Base-by-base conservation (phyloP, 306 rosid species). In the Cotoneaster glaucophyllus region DNA sequence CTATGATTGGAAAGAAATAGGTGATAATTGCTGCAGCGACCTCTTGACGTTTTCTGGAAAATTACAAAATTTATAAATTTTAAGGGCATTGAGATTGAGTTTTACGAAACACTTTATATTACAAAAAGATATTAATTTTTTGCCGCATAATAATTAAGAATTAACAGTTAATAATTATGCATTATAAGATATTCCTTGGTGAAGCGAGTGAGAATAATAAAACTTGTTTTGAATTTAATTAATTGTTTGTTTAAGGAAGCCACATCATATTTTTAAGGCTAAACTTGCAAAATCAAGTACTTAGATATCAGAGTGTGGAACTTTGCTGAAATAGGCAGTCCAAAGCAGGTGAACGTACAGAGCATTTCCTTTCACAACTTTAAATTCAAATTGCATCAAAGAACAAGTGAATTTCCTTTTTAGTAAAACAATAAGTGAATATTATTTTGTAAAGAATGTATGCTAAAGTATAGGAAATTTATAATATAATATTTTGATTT, bases 1-100 rank as follows among this genome's bases (percentile, higher is more conserved):
- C 32, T 44, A 74, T 74, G 59, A 74, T 74, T 74, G 77, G 59
- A 74, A 19, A 25, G 45, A 43, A 44, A 17, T 18, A 15, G 8
- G 21, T 50, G 54, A 50, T 50, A 50, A 50, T 50, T 50, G 21
- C 54, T 15, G 21, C 54, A 50, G 54, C 21, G 21, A 5, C 44
- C 44, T 50, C 54, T 17, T 17, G 54, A 50, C 54, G 8, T 50
- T 50, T 50, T 50, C 54, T 5, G 54, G 54, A 50, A 50, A 50
- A 50, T 50, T 50, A 50, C 54, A 18, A 50, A 50, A 50, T 50
- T 19, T 1, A 2, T 17, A 50, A 15, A 50, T 50, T 15, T 50
- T 15, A 15, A 50, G 54, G 54, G 18, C 54, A 15, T 50, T 50
- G 21, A 50, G 41, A 37, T 37, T 37, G 41, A 37, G 41, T 50